Evolutionary conservation across 805 yeast genomes (phyloP).

Genomic region (Wickerhamiella sergipiensis): DNA sequence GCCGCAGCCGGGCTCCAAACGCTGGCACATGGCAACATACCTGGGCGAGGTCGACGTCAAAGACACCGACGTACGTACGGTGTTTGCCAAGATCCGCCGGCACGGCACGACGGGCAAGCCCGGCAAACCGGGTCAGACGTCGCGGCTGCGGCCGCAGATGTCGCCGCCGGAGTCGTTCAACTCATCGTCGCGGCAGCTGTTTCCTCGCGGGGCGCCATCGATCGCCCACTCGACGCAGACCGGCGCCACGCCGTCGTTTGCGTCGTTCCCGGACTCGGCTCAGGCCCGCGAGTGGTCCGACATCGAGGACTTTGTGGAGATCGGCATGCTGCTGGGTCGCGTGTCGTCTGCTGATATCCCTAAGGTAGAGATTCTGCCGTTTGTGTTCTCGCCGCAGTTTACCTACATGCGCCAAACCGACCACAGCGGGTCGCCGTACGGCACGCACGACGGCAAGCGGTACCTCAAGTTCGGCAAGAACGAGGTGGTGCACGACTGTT

Average conservation of each 20-base stretch:
- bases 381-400: conserved; percentile 56
- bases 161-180: background rate
- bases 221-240: background rate
- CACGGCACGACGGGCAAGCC: background rate
- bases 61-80: conserved; percentile 53
- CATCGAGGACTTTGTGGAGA: conserved; percentile 58
- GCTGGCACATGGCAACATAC: conserved; percentile 42
- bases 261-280: background rate
- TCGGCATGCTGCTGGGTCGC: conserved; percentile 30
- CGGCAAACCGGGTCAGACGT: background rate
- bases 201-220: background rate
- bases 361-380: conserved; percentile 40
- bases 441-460: conserved; percentile 17
- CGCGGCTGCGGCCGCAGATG: background rate
- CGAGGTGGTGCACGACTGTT: conserved; percentile 50
- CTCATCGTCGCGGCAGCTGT: background rate
- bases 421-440: conserved; percentile 27
- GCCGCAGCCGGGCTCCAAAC: conserved; percentile 26
- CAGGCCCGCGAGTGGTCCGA: conserved; percentile 47
- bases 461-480: conserved; percentile 35
- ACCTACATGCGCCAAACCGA: conserved; percentile 54
- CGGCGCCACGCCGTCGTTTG: background rate
- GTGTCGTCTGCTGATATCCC: conserved; percentile 16
- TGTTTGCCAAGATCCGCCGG: conserved; percentile 34
- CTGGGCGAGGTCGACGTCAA: conserved; percentile 57